These are phyloP conservation scores for Aegilops sharonensis DNA, from an alignment of 176 grass and related monocot species.

Conservation along the genomic window DNA sequence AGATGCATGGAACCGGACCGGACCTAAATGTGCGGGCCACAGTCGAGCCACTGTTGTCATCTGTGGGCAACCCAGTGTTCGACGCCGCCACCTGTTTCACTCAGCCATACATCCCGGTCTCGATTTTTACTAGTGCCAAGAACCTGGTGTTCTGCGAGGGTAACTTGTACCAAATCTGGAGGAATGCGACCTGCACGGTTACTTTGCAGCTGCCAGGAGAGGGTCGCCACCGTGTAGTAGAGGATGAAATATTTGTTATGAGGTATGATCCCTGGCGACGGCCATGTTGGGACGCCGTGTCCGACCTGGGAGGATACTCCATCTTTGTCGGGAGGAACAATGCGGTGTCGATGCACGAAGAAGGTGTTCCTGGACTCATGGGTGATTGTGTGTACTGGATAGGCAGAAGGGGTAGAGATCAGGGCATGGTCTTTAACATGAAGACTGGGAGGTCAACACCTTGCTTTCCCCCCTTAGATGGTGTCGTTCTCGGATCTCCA, in stretches of 20 bases:
- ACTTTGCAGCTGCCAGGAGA: background rate
- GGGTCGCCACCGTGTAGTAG: slow-evolving; percentile 20
- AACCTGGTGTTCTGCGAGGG: slow-evolving; percentile 36
- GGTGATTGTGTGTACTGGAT: slow-evolving; percentile 46
- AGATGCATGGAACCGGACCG: background rate
- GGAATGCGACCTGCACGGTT: slow-evolving; percentile 24
- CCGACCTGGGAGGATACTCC: slow-evolving; percentile 22
- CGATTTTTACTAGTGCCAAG: slow-evolving; percentile 23
- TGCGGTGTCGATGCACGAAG: slow-evolving; percentile 28
- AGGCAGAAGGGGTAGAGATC: slow-evolving; percentile 33
- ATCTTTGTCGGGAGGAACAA: slow-evolving; percentile 46
- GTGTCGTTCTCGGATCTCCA: background rate
- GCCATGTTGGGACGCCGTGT: slow-evolving; percentile 30
- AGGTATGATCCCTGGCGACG: slow-evolving; percentile 33
- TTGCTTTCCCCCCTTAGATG: background rate
- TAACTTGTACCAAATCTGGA: slow-evolving; percentile 43
- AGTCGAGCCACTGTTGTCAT: slow-evolving; percentile 16
- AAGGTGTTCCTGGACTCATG: slow-evolving; percentile 20
- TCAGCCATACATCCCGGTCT: slow-evolving; percentile 29
- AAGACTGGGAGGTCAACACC: slow-evolving; percentile 32
- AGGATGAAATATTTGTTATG: slow-evolving; percentile 42
- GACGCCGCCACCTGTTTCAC: slow-evolving; percentile 29
- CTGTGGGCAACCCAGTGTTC: slow-evolving; percentile 6
- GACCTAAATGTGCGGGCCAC: slow-evolving; percentile 23
- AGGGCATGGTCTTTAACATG: slow-evolving; percentile 56